Evolutionary conservation across 1,139 yeast species (phyloP), one percentile per base, ranked within the genome.

Genomic region (Ogataea hybrid): DNA sequence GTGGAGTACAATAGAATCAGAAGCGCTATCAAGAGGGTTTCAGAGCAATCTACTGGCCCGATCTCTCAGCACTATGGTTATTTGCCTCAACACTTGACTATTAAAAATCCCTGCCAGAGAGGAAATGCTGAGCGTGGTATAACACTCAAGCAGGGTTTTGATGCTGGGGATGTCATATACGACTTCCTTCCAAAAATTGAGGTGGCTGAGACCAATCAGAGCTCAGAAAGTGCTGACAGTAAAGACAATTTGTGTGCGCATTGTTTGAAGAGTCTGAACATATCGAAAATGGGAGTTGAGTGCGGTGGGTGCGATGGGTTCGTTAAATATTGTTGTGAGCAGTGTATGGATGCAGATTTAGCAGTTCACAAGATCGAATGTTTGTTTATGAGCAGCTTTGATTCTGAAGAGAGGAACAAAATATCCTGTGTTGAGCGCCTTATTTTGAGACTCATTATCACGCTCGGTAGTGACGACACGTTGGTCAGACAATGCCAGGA

Each of bases 361-460:
- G 32, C 17, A 11, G 35, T 48, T 36, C 60, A 54, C 33, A 37
- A 39, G 21, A 11, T 51, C n/a, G 59, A 56, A 33, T 55, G 57
- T 33, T 38, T 44, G 11, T 48, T 46, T 34, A 29, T 53, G 11
- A 15, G 15, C 6, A 29, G 34, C 27, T 31, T 42, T 20, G 20
- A 12, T 12, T 33, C 11, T 5, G 37, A 34, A 22, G 37, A 39
- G 5, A 25, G 44, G 9, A 17, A 25, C n/a, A 23, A 31, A 6
- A 34, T 40, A 3, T 21, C 45, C 1, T 35, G 48, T n/a, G 35
- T 47, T 12, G 52, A 50, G 36, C 37, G 49, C 12, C 34, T 43
- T 1, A 37, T 52, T 23, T 29, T 51, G 16, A 41, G 53, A 29
- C 37, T 55, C 20, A 23, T 52, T 1, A 33, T 51, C 9, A 33